Evolutionary conservation across 768 basidiomycete genomes (phyloP).

Genomic region (Astraeus odoratus): DNA sequence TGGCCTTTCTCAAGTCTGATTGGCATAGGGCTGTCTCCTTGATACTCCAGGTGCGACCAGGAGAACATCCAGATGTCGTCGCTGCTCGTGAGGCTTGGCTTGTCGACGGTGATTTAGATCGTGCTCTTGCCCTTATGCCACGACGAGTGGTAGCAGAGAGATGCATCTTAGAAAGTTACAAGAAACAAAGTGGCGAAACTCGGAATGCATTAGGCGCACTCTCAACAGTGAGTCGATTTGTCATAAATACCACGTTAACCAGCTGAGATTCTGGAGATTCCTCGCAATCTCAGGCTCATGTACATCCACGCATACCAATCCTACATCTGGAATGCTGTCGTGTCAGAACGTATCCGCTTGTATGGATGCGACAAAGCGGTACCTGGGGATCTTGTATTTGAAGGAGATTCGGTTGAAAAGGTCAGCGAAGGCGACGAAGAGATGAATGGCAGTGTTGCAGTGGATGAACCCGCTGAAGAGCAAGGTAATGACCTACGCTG

Average conservation of each 20-base stretch:
- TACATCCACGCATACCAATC: slow-evolving; percentile 99
- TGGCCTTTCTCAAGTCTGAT: slow-evolving; percentile 81
- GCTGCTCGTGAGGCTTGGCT: slow-evolving; percentile 84
- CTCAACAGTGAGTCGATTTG: slow-evolving; percentile 52
- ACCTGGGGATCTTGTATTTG: slow-evolving; percentile 88
- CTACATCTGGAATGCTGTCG: slow-evolving; percentile 97
- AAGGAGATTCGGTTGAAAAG: slow-evolving; percentile 29
- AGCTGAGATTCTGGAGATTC: slow-evolving; percentile 57
- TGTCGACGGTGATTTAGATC: slow-evolving; percentile 72
- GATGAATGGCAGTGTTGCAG: slow-evolving; percentile 17
- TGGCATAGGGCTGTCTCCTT: slow-evolving; percentile 85
- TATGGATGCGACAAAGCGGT: slow-evolving; percentile 70
- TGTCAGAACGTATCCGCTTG: slow-evolving; percentile 83
- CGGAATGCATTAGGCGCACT: slow-evolving; percentile 84
- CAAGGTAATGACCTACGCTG: slow-evolving; percentile 17
- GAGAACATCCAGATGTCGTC: slow-evolving; percentile 89
- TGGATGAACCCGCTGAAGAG: slow-evolving; percentile 31
- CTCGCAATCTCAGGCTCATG: slow-evolving; percentile 90
- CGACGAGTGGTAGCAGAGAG: slow-evolving; percentile 90
- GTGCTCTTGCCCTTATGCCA: slow-evolving; percentile 81
- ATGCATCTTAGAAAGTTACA: slow-evolving; percentile 84
- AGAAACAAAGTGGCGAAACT: slow-evolving; percentile 70
- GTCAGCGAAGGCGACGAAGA: slow-evolving; percentile 7
- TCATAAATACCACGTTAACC: background rate
- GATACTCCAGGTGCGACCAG: slow-evolving; percentile 75